Evolutionary conservation across 108 stramenopile genomes (phyloP).

Genomic region (Bacterosira constricta): DNA sequence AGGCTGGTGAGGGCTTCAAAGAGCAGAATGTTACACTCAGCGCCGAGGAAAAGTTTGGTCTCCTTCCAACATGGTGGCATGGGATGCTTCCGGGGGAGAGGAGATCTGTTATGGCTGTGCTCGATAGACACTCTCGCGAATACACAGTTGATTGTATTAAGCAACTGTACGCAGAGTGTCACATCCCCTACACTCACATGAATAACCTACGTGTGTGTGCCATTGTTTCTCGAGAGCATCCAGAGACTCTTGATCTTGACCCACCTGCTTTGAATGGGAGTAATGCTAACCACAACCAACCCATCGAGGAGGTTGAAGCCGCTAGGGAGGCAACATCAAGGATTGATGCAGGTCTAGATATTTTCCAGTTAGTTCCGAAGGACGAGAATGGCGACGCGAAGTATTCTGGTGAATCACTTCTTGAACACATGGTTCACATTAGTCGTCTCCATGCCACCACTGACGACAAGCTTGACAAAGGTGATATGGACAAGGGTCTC

Average conservation of each 20-base stretch:
- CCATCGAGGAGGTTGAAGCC: no score
- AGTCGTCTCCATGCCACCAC: background rate
- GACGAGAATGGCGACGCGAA: background rate
- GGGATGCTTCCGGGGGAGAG: constrained; percentile 11
- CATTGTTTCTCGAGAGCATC: constrained; percentile 10
- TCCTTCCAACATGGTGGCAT: constrained; percentile 37
- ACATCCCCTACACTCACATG: constrained; percentile 5
- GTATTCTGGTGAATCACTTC: background rate
- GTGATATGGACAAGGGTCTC: background rate
- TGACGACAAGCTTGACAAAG: background rate
- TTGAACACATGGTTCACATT: background rate
- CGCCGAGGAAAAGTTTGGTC: background rate
- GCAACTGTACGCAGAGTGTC: background rate
- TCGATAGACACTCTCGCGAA: background rate
- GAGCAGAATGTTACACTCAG: background rate
- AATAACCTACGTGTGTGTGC: constrained; percentile 8
- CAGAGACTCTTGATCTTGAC: constrained; percentile 4
- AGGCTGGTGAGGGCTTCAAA: background rate
- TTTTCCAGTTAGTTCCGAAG: constrained; percentile 7
- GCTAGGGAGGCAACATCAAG: background rate
- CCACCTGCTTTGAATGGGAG: background rate
- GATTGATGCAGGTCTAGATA: background rate
- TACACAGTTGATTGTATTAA: background rate
- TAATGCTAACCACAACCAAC: background rate
- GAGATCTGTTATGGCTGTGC: constrained; percentile 5